Evolutionary conservation across 768 basidiomycete genomes (phyloP).

Genomic region (Tephrocybe sp.): DNA sequence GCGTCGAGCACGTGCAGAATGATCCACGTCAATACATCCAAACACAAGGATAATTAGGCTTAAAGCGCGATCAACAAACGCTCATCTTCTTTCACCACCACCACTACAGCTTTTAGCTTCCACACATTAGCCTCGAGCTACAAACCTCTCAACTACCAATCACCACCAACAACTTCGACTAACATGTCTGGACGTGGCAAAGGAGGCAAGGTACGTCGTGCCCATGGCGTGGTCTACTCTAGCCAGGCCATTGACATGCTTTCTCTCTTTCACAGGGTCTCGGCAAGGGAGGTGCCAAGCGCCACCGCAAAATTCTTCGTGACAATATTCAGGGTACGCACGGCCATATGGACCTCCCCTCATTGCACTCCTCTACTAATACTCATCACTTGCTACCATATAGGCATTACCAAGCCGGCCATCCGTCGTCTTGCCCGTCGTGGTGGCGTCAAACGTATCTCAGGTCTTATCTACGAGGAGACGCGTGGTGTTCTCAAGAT

Average conservation of each 20-base stretch:
- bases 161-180: slow-evolving; percentile 1
- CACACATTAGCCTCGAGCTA: slow-evolving; percentile 1
- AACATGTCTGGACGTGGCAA: slow-evolving; percentile 82
- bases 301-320: slow-evolving; percentile 82
- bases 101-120: slow-evolving; percentile 20
- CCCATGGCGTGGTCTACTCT: not conserved
- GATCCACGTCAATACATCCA: slow-evolving; percentile 35
- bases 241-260: not conserved
- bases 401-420: slow-evolving; percentile 77
- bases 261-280: slow-evolving; percentile 45
- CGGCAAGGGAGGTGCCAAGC: slow-evolving; percentile 82
- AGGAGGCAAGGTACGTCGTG: slow-evolving; percentile 59
- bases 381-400: not conserved
- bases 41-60: slow-evolving; percentile 39
- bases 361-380: not conserved
- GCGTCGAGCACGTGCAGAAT: slow-evolving; percentile 9
- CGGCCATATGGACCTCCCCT: not conserved
- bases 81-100: slow-evolving; percentile 27
- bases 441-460: slow-evolving; percentile 92
- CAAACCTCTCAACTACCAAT: slow-evolving; percentile 11
- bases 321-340: slow-evolving; percentile 62
- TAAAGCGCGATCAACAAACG: slow-evolving; percentile 31
- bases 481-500: slow-evolving; percentile 90
- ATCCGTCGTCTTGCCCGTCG: slow-evolving; percentile 87
- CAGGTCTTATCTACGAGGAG: slow-evolving; percentile 86